These are phyloP conservation scores for Lentinula novae-zelandiae DNA, from an alignment of 1,284 basidiomycete species.

Conservation along the genomic window DNA sequence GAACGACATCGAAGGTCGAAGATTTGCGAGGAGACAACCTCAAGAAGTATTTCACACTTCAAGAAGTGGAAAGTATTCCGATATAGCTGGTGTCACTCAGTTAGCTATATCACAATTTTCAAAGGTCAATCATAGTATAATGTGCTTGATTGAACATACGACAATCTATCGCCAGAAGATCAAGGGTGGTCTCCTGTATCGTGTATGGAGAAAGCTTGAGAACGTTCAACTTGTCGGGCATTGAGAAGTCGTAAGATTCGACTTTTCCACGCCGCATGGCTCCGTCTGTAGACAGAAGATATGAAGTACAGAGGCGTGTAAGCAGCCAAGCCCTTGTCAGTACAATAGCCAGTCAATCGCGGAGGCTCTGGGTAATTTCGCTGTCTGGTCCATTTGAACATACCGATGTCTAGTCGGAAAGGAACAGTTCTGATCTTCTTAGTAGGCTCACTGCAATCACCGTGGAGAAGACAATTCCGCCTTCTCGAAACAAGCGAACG, in stretches of 20 bases:
- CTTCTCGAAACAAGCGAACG: background rate
- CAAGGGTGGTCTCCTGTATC: background rate
- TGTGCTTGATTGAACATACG: background rate
- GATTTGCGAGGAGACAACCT: slow-evolving; percentile 62
- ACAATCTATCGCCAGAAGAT: background rate
- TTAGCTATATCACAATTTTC: background rate
- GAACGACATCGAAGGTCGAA: slow-evolving; percentile 31
- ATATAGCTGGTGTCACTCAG: slow-evolving; percentile 20
- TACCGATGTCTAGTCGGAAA: background rate
- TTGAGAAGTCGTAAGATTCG: background rate
- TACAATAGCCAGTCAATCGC: background rate
- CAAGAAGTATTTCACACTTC: slow-evolving; percentile 60
- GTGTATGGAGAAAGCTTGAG: background rate
- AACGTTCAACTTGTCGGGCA: background rate
- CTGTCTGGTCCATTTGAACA: background rate
- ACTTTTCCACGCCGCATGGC: background rate
- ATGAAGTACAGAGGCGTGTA: background rate
- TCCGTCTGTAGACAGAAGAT: background rate
- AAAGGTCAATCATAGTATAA: background rate
- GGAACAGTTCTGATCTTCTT: background rate
- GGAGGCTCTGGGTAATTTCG: background rate
- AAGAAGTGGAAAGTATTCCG: slow-evolving; percentile 51
- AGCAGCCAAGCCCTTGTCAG: background rate
- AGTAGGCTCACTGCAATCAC: background rate
- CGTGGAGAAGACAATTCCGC: background rate